phyloP scores from a whole-genome alignment of 2,329 filamentous ascomycete species.

The Aspergillus versicolor region DNA sequence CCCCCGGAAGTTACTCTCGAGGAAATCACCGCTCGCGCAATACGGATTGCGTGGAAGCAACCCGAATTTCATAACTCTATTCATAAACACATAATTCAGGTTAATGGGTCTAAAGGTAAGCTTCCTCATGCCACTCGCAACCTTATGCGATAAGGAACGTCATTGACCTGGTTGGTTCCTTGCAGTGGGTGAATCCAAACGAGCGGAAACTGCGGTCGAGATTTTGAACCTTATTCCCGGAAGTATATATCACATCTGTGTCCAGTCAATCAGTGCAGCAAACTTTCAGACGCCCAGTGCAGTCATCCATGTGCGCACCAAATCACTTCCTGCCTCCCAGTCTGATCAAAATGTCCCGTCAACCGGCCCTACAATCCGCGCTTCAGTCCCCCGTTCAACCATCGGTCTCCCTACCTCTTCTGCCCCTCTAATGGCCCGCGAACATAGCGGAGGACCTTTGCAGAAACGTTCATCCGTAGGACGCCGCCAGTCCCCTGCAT shows the following conservation, averaged over 20 bases:
- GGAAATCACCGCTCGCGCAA: slow-evolving; percentile 81
- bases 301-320: slow-evolving; percentile 78
- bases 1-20: slow-evolving; percentile 86
- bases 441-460: slow-evolving; percentile 58
- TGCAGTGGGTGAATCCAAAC: slow-evolving; percentile 78
- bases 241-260: slow-evolving; percentile 89
- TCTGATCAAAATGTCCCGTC: slow-evolving; percentile 35
- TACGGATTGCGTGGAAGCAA: slow-evolving; percentile 87
- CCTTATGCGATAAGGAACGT: neutral
- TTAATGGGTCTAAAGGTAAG: slow-evolving; percentile 86
- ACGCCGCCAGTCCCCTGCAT: slow-evolving; percentile 73
- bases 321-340: slow-evolving; percentile 48
- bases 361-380: slow-evolving; percentile 48
- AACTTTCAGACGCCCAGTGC: slow-evolving; percentile 90
- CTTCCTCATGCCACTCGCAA: neutral
- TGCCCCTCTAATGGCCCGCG: slow-evolving; percentile 62
- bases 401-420: slow-evolving; percentile 60
- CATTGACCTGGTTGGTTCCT: slow-evolving; percentile 12
- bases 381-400: slow-evolving; percentile 53
- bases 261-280: slow-evolving; percentile 85
- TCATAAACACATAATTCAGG: slow-evolving; percentile 84
- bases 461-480: slow-evolving; percentile 68
- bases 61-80: slow-evolving; percentile 67
- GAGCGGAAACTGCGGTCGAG: slow-evolving; percentile 81
- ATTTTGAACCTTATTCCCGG: slow-evolving; percentile 83